These are phyloP conservation scores for Kazachstania bromeliacearum DNA, from an alignment of 805 yeast genomes.

Conservation along the genomic window DNA sequence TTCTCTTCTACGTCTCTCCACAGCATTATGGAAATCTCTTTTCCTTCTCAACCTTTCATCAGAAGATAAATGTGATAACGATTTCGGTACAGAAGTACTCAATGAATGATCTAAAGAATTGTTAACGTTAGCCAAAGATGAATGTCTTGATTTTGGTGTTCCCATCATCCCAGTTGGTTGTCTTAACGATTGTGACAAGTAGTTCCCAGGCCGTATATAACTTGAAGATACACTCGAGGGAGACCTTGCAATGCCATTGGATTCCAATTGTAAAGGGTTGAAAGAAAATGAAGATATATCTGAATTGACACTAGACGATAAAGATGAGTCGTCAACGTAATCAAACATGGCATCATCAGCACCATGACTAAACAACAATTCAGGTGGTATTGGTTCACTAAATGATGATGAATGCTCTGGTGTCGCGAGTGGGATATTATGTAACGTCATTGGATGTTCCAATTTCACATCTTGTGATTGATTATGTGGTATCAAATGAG, in stretches of 20 bases:
- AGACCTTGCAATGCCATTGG: constrained; percentile 13
- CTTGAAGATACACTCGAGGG: constrained; percentile 27
- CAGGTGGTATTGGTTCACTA: constrained; percentile 7
- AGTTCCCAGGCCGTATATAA: constrained; percentile 22
- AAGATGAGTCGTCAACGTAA: constrained; percentile 23
- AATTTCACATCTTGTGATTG: neutral
- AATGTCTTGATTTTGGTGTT: constrained; percentile 26
- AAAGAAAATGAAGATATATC: constrained; percentile 20
- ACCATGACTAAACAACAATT: constrained; percentile 13
- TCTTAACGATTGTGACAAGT: constrained; percentile 24
- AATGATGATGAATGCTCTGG: constrained; percentile 4
- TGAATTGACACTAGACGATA: constrained; percentile 24
- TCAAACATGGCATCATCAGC: constrained; percentile 16
- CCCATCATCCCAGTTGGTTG: constrained; percentile 15
- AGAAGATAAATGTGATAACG: constrained; percentile 15
- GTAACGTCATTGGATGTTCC: no score
- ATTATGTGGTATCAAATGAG: constrained; percentile 1
- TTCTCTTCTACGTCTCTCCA: constrained; percentile 86
- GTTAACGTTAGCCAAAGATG: constrained; percentile 15
- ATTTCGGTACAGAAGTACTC: constrained; percentile 15
- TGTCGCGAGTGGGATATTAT: no score
- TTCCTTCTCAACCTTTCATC: constrained; percentile 70
- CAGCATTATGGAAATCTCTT: constrained; percentile 88
- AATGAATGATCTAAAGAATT: constrained; percentile 1
- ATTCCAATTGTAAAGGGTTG: constrained; percentile 18